Evolutionary conservation across 2,329 filamentous ascomycete species (phyloP).

Genomic region (Ascochyta rabiei): DNA sequence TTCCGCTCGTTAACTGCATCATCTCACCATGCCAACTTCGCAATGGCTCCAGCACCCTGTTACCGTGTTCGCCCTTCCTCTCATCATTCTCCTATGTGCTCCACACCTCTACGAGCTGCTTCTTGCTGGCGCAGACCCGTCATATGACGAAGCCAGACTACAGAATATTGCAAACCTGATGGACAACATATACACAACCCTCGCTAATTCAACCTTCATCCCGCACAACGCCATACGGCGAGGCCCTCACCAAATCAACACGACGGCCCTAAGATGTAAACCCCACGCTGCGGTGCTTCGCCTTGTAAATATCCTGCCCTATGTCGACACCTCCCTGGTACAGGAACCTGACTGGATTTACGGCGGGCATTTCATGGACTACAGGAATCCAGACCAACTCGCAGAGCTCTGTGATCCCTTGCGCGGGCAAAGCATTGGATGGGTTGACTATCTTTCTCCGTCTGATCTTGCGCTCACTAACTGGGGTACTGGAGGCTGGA

Average conservation of each 20-base stretch:
- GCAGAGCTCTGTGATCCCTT: constrained; percentile 10
- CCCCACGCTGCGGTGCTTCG: constrained; percentile 15
- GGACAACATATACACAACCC: constrained; percentile 18
- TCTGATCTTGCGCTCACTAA: constrained; percentile 15
- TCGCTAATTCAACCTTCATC: constrained; percentile 22
- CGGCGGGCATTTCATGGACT: constrained; percentile 22
- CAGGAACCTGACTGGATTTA: constrained; percentile 17
- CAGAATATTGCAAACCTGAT: constrained; percentile 18
- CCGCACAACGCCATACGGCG: constrained; percentile 18
- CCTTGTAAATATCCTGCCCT: constrained; percentile 24
- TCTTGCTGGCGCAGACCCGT: not conserved
- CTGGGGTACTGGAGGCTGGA: constrained; percentile 19
- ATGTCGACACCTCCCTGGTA: constrained; percentile 15
- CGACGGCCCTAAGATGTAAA: constrained; percentile 15
- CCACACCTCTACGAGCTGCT: constrained; percentile 10
- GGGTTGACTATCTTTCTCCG: constrained; percentile 11
- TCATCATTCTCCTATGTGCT: constrained; percentile 6
- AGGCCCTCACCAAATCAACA: constrained; percentile 23
- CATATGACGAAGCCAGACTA: constrained; percentile 15
- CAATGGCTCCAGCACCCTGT: constrained; percentile 19
- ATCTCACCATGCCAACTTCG: not conserved
- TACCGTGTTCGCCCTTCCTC: constrained; percentile 12
- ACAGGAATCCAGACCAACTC: constrained; percentile 9
- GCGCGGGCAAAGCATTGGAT: not conserved
- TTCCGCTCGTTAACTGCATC: not conserved